These are phyloP conservation scores for Apophysomyces sp. DNA, from an alignment of 371 early-diverging fungal genomes.

Conservation along the genomic window DNA sequence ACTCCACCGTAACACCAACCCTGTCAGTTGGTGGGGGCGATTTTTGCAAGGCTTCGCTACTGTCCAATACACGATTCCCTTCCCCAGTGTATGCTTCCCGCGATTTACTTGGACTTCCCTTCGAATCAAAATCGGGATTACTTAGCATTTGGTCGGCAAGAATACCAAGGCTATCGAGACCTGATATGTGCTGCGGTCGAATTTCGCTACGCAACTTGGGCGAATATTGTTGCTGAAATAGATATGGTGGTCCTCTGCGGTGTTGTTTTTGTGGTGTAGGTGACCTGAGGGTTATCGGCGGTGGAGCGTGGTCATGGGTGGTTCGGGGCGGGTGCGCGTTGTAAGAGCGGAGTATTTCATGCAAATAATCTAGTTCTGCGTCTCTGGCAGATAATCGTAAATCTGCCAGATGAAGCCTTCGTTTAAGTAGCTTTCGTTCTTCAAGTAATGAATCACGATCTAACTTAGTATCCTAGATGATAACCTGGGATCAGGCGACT, in stretches of 20 bases:
- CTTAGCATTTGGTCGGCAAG: slow-evolving; percentile 37
- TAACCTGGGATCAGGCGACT: neutral
- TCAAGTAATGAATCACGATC: slow-evolving; percentile 26
- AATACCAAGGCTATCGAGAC: slow-evolving; percentile 32
- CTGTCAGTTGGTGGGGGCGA: neutral
- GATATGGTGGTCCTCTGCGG: slow-evolving; percentile 34
- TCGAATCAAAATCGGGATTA: slow-evolving; percentile 22
- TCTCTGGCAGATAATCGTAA: slow-evolving; percentile 42
- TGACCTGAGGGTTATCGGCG: slow-evolving; percentile 5
- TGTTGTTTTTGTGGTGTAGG: slow-evolving; percentile 17
- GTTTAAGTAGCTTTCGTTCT: slow-evolving; percentile 25
- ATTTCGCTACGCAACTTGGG: slow-evolving; percentile 36
- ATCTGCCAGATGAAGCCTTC: slow-evolving; percentile 42
- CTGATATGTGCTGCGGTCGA: slow-evolving; percentile 18
- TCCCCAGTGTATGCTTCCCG: neutral
- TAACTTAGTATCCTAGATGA: slow-evolving; percentile 18
- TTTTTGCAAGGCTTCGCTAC: neutral
- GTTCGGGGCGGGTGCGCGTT: slow-evolving; percentile 1
- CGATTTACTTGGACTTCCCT: neutral
- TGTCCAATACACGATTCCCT: neutral
- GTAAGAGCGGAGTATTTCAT: slow-evolving; percentile 23
- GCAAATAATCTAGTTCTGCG: slow-evolving; percentile 41
- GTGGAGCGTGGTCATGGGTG: slow-evolving; percentile 13
- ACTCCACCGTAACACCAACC: neutral
- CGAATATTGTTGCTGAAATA: slow-evolving; percentile 50